Conservation (phyloP, 176 grass and related monocot species). For the Pharus latifolius region DNA sequence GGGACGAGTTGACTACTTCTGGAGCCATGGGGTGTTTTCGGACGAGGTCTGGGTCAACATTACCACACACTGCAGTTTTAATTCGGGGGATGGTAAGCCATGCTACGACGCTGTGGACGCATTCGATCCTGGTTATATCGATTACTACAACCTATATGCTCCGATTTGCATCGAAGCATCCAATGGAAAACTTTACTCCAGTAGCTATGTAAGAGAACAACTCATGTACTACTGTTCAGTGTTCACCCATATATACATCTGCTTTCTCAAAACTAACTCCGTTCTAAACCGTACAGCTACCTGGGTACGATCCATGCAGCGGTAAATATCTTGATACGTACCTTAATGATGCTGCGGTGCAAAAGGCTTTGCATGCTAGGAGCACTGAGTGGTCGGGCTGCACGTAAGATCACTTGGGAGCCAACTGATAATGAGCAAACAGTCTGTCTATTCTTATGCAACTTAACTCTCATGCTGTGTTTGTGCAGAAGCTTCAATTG, state of each 20-base stretch:
- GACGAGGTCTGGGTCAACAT: conserved; percentile 26
- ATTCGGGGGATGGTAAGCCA: neutral
- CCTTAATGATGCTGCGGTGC: conserved; percentile 26
- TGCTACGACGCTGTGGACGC: neutral
- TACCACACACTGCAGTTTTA: conserved; percentile 33
- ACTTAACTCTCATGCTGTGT: too few species aligned
- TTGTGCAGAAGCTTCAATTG: neutral
- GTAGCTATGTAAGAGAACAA: neutral
- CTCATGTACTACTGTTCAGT: too few species aligned
- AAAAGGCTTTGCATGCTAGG: conserved; percentile 37
- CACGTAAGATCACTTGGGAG: conserved; percentile 12
- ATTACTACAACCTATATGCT: conserved; percentile 32
- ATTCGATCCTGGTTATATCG: neutral
- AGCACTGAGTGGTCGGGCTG: conserved; percentile 12
- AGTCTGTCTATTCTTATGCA: too few species aligned
- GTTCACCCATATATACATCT: too few species aligned
- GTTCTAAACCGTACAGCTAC: neutral
- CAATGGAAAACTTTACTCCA: neutral
- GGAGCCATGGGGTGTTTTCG: conserved; percentile 42
- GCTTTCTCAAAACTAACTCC: too few species aligned
- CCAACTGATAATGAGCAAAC: too few species aligned
- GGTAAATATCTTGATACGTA: conserved; percentile 6
- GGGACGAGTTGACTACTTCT: conserved; percentile 20
- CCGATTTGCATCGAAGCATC: conserved; percentile 8
- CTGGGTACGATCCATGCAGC: conserved; percentile 31